Evolutionary conservation across 768 basidiomycete genomes (phyloP), one percentile per base, ranked within the genome.

Genomic region (Rhodocollybia butyracea): DNA sequence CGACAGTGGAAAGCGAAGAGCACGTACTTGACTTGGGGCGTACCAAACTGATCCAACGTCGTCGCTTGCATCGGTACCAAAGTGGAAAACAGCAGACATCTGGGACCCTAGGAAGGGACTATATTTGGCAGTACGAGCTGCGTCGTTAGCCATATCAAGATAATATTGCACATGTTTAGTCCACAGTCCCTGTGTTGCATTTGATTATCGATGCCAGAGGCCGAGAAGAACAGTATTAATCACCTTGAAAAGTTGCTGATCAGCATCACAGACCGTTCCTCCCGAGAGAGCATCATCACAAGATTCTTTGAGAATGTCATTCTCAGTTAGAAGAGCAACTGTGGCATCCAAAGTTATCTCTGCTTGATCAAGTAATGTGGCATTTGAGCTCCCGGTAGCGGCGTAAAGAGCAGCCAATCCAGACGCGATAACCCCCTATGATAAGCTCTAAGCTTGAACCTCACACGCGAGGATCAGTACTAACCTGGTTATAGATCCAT

Each of bases 401-500:
- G 61, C 71, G 32, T 66, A 76, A 5, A 84, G 74, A 24, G 76
- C 75, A 6, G 70, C 76, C 7, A 83, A 68, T 17, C 80, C 81
- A 32, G 80, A 79, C 15, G 80, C 82, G 45, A 83, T 74, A 38
- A 84, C 81, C 10, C 76, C 80, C 78, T 82, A 12, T 51, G n/a
- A 6, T n/a, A 29, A 4, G 30, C 8, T 41, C 22, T n/a, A 26
- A 10, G 22, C n/a, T n/a, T n/a, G n/a, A n/a, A n/a, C n/a, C n/a
- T n/a, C n/a, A n/a, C n/a, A n/a, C n/a, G n/a, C n/a, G n/a, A n/a
- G n/a, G n/a, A n/a, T n/a, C n/a, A 48, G n/a, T 21, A 34, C 41
- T 8, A 40, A 78, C 81, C 61, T 83, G 82, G 59, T 84, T 83
- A 61, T 84, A 84, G 0, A 77, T 81, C 82, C 82, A 83, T 2